Percentiles rank a stretch among this genome's conserved stretches.
phyloP scores from a whole-genome alignment of 352 stramenopile genomes.

The Phytophthora vignae region DNA sequence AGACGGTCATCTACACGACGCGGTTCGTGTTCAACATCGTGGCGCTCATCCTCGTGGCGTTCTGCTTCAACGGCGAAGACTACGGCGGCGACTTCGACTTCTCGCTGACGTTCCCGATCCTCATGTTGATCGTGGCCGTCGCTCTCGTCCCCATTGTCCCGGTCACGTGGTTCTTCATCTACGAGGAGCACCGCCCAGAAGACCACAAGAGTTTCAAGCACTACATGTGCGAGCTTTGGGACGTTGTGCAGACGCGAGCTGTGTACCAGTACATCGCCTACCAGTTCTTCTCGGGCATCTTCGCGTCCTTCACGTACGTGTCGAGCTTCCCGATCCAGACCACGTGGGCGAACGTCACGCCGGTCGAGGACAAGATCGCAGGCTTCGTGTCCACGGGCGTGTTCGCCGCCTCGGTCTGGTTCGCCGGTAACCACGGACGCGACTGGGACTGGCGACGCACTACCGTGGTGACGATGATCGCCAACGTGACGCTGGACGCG shows the following conservation, averaged over 20 bases:
- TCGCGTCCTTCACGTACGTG: not conserved
- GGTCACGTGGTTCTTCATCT: not conserved
- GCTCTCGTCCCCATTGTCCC: not conserved
- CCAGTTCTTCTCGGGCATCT: conserved; percentile 1
- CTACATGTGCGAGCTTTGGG: conserved; percentile 3
- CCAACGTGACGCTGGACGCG: not conserved
- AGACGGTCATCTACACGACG: conserved; percentile 1
- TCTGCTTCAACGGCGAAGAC: not conserved
- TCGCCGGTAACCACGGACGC: not conserved
- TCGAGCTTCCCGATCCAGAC: not conserved
- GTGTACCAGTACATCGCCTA: conserved; percentile 3
- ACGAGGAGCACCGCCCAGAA: not conserved
- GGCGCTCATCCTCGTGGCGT: not conserved
- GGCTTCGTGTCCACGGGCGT: not conserved
- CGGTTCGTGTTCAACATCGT: not conserved
- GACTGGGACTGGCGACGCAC: not conserved
- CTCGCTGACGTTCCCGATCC: not conserved
- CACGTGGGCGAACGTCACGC: not conserved
- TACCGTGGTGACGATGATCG: not conserved
- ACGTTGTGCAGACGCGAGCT: not conserved
- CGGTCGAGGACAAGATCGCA: not conserved
- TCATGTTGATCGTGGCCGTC: not conserved
- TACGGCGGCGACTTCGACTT: conserved; percentile 1
- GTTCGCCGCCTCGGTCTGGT: not conserved
- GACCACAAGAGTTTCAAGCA: conserved; percentile 1